phyloP scores from a whole-genome alignment of 805 yeast genomes.

The Ogataea angusta region DNA sequence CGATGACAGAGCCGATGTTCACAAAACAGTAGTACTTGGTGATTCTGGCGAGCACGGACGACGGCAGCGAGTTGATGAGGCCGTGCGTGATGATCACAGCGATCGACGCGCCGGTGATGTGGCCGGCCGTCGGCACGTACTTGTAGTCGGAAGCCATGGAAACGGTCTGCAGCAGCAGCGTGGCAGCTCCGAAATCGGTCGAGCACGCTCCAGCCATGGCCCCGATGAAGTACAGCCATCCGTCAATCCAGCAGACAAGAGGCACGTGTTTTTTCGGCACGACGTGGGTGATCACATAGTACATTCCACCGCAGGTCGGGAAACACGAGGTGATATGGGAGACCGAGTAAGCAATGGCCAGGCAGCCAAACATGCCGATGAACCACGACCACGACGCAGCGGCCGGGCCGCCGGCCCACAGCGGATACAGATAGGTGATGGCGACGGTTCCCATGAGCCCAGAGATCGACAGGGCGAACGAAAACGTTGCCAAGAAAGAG shows the following conservation, averaged over 20 bases:
- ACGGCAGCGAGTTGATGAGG: constrained; percentile 47
- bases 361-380: constrained; percentile 50
- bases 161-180: constrained; percentile 44
- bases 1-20: constrained; percentile 47
- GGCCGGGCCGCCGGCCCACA: constrained; percentile 58
- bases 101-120: constrained; percentile 48
- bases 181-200: constrained; percentile 51
- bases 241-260: constrained; percentile 51
- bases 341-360: constrained; percentile 51
- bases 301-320: constrained; percentile 55
- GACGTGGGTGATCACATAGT: constrained; percentile 44
- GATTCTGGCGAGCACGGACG: constrained; percentile 46
- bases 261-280: constrained; percentile 50
- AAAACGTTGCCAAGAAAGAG: constrained; percentile 58
- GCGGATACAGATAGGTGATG: constrained; percentile 47
- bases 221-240: constrained; percentile 48
- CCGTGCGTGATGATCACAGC: constrained; percentile 50
- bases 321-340: constrained; percentile 48
- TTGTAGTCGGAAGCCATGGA: constrained; percentile 37
- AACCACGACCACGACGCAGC: constrained; percentile 64
- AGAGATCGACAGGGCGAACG: constrained; percentile 62
- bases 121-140: constrained; percentile 41
- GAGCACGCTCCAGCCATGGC: constrained; percentile 51
- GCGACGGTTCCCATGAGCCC: constrained; percentile 64
- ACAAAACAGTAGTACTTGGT: constrained; percentile 51